Evolutionary conservation across 2,329 filamentous ascomycete species (phyloP).

Genomic region (Sporothrix humicola): DNA sequence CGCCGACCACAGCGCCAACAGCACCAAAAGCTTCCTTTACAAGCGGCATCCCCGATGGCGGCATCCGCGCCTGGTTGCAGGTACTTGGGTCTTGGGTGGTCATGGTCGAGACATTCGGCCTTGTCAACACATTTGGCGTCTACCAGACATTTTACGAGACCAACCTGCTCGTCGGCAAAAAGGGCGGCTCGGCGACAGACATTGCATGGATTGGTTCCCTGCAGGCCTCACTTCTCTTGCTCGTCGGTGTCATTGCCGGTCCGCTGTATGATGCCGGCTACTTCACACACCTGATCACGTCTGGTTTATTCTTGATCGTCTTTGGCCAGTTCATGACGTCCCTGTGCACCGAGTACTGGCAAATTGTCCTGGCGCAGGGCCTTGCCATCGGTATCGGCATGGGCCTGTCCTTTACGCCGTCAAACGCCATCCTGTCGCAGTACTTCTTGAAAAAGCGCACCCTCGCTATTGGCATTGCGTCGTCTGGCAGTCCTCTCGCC

Average conservation of each 20-base stretch:
- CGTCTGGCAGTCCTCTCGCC: constrained; percentile 40
- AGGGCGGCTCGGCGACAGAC: constrained; percentile 39
- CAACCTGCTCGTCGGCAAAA: constrained; percentile 42
- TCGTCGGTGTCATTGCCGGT: constrained; percentile 61
- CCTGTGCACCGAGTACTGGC: constrained; percentile 46
- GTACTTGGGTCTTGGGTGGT: constrained; percentile 48
- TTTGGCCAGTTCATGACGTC: constrained; percentile 65
- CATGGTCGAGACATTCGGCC: constrained; percentile 48
- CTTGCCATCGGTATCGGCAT: constrained; percentile 37
- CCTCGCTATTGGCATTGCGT: constrained; percentile 39
- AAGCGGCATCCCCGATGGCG: constrained; percentile 44
- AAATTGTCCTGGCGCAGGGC: constrained; percentile 42
- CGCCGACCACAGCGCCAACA: neutral
- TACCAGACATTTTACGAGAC: constrained; percentile 54
- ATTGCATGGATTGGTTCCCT: constrained; percentile 51
- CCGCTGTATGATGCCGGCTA: constrained; percentile 60
- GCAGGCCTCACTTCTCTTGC: constrained; percentile 50
- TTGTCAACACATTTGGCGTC: constrained; percentile 54
- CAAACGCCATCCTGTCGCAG: constrained; percentile 35
- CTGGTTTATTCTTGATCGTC: constrained; percentile 58
- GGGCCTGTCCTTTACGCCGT: constrained; percentile 38
- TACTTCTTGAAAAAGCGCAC: constrained; percentile 40
- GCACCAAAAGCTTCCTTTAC: neutral
- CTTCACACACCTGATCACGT: constrained; percentile 55
- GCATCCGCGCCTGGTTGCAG: constrained; percentile 49